Base-by-base conservation (phyloP, 2,329 filamentous ascomycete genomes). In the Hortaea sp. region DNA sequence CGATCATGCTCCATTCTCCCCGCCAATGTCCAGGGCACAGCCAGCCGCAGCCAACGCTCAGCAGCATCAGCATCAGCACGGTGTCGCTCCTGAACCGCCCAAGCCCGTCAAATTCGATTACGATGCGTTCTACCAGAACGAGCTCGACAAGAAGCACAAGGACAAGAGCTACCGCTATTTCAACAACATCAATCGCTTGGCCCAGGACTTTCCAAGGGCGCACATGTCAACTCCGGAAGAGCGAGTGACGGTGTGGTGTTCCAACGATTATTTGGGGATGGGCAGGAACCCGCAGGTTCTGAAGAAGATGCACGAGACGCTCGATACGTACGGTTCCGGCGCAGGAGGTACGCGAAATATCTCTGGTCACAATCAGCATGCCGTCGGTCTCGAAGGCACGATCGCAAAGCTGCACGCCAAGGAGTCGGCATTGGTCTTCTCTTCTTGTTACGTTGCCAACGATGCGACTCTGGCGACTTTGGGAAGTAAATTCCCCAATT, bases 91-190 rank as follows among this genome's bases (percentile, higher is more conserved):
- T 4, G 62, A 68, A 38, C 74, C 74, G 31, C 72, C 72, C 9
- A 63, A 67, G 32, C 60, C 67, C 27, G 63, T 66, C 49, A 86
- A 82, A 61, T 98, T 95, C 68, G 78, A 97, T 68, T 98, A 98
- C 62, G 82, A 95, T 60, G 78, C 67, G 41, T 98, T 95, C 69
- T 98, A 97, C 71, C 72, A 82, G 54, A 73, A 73, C 51, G 90
- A 98, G 67, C 71, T 98, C 57, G 88, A 95, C 59, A 97, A 95
- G 79, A 98, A 98, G 74, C 92, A 95, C 77, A 89, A 94, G 76
- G 92, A 98, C 77, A 97, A 95, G 74, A 95, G 89, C 44, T 98
- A 98, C 74, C 87, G 92, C 63, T 97, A 97, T 74, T 98, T 98
- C 76, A 98, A 98, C 77, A 98, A 98, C 75, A 98, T 98, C 80